phyloP scores from a whole-genome alignment of 2,329 filamentous ascomycete species.

The Davidsoniella eucalypti region DNA sequence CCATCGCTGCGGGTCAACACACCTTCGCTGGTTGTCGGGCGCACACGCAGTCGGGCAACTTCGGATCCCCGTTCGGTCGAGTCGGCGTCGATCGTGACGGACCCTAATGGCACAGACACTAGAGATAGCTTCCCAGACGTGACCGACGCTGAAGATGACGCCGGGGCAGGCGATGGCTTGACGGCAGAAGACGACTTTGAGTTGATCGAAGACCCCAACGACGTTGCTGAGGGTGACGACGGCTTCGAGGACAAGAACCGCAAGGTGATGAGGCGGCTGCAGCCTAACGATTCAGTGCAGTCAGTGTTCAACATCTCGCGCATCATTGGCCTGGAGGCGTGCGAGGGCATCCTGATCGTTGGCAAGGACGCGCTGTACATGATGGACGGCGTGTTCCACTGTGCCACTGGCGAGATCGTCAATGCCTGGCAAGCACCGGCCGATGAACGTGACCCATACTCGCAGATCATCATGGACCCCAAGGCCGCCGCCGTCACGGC shows the following conservation, averaged over 20 bases:
- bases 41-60: conserved; percentile 3
- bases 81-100: conserved; percentile 9
- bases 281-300: conserved; percentile 81
- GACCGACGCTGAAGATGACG: not conserved
- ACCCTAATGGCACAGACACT: conserved; percentile 7
- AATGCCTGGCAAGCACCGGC: conserved; percentile 85
- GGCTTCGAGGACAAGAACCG: conserved; percentile 89
- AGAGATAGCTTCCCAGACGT: conserved; percentile 4
- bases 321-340: conserved; percentile 82
- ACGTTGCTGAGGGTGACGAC: conserved; percentile 58
- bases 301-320: conserved; percentile 91
- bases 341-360: conserved; percentile 82
- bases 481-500: not conserved
- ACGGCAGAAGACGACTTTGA: conserved; percentile 79
- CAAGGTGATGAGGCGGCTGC: conserved; percentile 87
- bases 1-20: conserved; percentile 22
- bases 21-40: conserved; percentile 10
- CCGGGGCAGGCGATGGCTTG: not conserved
- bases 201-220: conserved; percentile 82
- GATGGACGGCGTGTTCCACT: conserved; percentile 91
- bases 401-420: conserved; percentile 88
- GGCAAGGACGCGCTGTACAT: conserved; percentile 88
- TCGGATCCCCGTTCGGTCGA: conserved; percentile 8
- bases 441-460: conserved; percentile 88
- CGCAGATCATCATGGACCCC: conserved; percentile 70